A percentile compares a stretch with the other conserved stretches of the same genome.
Conservation (phyloP, 1,284 basidiomycete genomes). For the Microbotryum violaceum region DNA sequence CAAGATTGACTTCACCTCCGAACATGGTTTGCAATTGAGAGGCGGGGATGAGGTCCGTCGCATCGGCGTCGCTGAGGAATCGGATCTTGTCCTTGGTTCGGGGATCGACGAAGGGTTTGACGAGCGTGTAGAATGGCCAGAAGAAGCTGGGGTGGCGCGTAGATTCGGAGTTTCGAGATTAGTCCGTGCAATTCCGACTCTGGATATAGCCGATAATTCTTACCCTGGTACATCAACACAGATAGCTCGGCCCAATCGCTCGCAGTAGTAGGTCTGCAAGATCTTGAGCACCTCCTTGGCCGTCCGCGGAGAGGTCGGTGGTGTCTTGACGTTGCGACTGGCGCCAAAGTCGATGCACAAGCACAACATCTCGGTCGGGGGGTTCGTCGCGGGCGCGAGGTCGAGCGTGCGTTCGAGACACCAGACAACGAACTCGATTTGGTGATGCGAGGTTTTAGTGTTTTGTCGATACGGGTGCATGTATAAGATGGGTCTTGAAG, state of each 20-base stretch:
- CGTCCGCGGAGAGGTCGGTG: conserved; percentile 33
- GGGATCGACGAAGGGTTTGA: conserved; percentile 43
- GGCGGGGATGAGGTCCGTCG: conserved; percentile 31
- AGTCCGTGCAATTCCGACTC: too few species aligned
- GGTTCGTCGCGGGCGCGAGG: conserved; percentile 33
- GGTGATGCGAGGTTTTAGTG: conserved; percentile 26
- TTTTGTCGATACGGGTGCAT: conserved; percentile 34
- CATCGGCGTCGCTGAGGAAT: conserved; percentile 33
- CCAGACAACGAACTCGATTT: conserved; percentile 44
- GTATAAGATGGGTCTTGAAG: conserved; percentile 42
- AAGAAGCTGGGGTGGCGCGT: too few species aligned
- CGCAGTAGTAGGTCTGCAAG: conserved; percentile 38
- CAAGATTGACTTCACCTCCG: conserved; percentile 35
- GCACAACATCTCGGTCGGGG: conserved; percentile 28
- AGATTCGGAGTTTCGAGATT: too few species aligned
- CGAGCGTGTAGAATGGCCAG: conserved; percentile 34
- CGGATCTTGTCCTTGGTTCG: conserved; percentile 42
- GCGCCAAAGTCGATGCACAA: conserved; percentile 37
- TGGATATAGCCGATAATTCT: too few species aligned
- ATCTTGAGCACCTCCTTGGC: conserved; percentile 35
- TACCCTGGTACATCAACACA: conserved; percentile 34
- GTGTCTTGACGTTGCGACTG: conserved; percentile 22
- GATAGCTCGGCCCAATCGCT: conserved; percentile 41
- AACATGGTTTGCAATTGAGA: conserved; percentile 32
- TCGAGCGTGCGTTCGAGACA: conserved; percentile 43